Evolutionary conservation across 2,329 filamentous ascomycete species (phyloP).

Genomic region (Colletotrichum lentis): DNA sequence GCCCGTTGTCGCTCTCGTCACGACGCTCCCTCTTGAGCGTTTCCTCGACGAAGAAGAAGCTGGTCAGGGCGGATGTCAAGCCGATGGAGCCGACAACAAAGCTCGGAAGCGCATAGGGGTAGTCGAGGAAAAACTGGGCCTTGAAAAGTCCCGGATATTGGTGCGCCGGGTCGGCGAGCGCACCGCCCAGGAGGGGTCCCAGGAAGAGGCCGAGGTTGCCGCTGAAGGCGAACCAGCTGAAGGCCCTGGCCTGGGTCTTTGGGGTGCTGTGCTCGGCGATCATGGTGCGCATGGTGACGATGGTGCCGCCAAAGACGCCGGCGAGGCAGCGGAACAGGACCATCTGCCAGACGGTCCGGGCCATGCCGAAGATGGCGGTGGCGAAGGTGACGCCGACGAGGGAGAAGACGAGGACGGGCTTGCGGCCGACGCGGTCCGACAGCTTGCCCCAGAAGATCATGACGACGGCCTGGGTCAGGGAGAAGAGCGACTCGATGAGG

Average conservation of each 20-base stretch:
- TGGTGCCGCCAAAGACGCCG: conserved; percentile 76
- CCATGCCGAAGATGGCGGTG: conserved; percentile 73
- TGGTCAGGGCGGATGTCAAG: conserved; percentile 60
- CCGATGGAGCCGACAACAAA: conserved; percentile 56
- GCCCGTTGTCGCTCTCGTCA: not conserved
- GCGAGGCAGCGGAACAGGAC: conserved; percentile 74
- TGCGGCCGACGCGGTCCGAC: conserved; percentile 73
- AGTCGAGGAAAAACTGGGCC: conserved; percentile 65
- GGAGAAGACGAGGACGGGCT: conserved; percentile 74
- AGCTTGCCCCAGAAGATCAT: conserved; percentile 76
- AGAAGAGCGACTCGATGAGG: conserved; percentile 78
- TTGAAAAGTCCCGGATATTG: conserved; percentile 70
- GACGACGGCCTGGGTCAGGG: conserved; percentile 76
- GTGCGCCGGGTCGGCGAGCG: conserved; percentile 70
- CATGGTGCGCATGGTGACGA: conserved; percentile 81
- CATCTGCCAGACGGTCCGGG: conserved; percentile 76
- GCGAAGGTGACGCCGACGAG: conserved; percentile 69
- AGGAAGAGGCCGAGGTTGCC: conserved; percentile 78
- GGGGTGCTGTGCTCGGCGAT: conserved; percentile 75
- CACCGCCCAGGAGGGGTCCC: conserved; percentile 75
- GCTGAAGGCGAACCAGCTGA: conserved; percentile 79
- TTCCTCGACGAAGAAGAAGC: conserved; percentile 69
- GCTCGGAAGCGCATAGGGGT: conserved; percentile 72
- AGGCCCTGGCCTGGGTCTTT: conserved; percentile 75
- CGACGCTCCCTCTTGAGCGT: conserved; percentile 53